Percentiles rank a stretch among this genome's conserved stretches.
Evolutionary conservation across 352 stramenopile genomes (phyloP).

Genomic region (Phytophthora cactorum): DNA sequence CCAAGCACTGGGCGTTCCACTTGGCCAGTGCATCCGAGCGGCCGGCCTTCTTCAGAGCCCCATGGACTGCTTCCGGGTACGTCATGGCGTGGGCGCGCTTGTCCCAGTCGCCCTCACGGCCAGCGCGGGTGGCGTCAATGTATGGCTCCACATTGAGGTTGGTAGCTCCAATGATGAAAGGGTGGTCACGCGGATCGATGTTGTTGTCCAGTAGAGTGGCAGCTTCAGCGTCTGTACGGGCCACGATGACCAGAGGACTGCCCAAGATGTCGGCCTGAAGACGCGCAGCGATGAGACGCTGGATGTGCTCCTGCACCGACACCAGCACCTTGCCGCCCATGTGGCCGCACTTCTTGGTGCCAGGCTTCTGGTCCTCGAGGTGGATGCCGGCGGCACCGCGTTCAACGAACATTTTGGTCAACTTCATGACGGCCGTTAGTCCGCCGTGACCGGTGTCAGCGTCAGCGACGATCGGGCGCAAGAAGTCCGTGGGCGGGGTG

Average conservation of each 20-base stretch:
- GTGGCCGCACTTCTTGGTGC: constrained; percentile 99
- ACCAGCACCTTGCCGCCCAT: constrained; percentile 99
- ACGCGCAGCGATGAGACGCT: constrained; percentile 95
- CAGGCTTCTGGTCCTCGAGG: constrained; percentile 99
- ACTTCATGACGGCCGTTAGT: constrained; percentile 97
- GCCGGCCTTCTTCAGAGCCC: constrained; percentile 71
- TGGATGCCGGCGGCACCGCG: constrained; percentile 97
- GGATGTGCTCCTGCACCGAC: constrained; percentile 97
- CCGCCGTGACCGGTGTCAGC: constrained; percentile 97
- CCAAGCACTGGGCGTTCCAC: constrained; percentile 85
- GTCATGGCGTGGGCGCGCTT: constrained; percentile 94
- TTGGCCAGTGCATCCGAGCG: constrained; percentile 75
- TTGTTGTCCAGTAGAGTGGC: constrained; percentile 98
- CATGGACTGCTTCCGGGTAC: constrained; percentile 95
- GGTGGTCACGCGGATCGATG: constrained; percentile 97
- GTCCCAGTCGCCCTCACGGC: constrained; percentile 88
- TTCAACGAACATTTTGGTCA: constrained; percentile 99
- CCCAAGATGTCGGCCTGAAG: constrained; percentile 97
- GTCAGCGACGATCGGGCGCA: constrained; percentile 97
- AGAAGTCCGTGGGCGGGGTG: constrained; percentile 93
- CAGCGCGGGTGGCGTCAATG: constrained; percentile 74
- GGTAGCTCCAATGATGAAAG: constrained; percentile 97
- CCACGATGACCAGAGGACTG: constrained; percentile 95
- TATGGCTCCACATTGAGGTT: constrained; percentile 90
- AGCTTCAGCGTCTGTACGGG: constrained; percentile 97